Evolutionary conservation across 345 rosid genomes (phyloP).

Genomic region (Arabidopsis arenosa): DNA sequence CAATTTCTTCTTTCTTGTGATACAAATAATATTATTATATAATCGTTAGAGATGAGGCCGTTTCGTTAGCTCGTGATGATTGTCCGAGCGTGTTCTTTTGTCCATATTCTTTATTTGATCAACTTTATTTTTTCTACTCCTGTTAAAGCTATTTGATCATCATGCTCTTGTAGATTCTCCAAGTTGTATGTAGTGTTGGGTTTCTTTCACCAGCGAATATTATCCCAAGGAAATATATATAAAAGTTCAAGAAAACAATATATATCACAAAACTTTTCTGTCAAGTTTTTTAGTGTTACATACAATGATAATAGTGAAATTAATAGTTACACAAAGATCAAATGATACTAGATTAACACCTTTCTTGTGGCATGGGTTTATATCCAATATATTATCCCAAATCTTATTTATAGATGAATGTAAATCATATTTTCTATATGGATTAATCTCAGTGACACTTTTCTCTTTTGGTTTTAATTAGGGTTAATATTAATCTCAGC

Average conservation of each 20-base stretch:
- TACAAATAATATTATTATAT: conserved; percentile 34
- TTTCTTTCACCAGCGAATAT: conserved; percentile 50
- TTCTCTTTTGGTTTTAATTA: background rate
- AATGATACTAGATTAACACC: background rate
- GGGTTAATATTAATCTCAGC: background rate
- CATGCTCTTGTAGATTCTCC: conserved; percentile 46
- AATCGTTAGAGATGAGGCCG: conserved; percentile 36
- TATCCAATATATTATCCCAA: background rate
- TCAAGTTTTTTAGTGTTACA: background rate
- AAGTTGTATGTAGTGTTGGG: conserved; percentile 47
- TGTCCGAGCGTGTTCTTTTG: conserved; percentile 48
- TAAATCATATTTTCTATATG: background rate
- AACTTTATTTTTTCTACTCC: conserved; percentile 42
- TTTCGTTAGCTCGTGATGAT: conserved; percentile 45
- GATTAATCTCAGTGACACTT: background rate
- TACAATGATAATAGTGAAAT: conserved; percentile 1
- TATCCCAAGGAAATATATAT: conserved; percentile 22
- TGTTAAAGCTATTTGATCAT: conserved; percentile 46
- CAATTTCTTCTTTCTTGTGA: conserved; percentile 11
- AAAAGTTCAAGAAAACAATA: conserved; percentile 17
- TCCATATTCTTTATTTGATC: conserved; percentile 46
- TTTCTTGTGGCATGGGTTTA: conserved; percentile 3
- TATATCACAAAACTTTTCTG: background rate
- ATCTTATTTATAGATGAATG: background rate
- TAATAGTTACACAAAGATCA: conserved; percentile 12